Conservation (phyloP, 2,329 filamentous ascomycete species). For the Colletotrichum australisinense region DNA sequence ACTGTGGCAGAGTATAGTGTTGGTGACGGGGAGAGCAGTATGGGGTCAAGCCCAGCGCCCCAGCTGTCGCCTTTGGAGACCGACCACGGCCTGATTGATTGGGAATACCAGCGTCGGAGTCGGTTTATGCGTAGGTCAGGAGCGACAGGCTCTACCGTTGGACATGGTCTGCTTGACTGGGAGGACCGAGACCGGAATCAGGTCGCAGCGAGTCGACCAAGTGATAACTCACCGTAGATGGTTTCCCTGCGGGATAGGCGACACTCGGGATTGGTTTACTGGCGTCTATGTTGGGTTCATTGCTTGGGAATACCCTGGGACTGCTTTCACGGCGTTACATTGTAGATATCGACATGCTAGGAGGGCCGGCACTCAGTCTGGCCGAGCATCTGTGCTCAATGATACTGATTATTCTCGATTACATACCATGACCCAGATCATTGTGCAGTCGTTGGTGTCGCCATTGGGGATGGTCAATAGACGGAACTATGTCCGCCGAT, state of each 20-base stretch:
- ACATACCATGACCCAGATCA: neutral
- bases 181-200: neutral
- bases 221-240: neutral
- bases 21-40: neutral
- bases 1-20: neutral
- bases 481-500: neutral
- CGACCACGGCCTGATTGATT: neutral
- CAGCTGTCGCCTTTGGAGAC: neutral
- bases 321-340: neutral
- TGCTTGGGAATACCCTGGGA: slow-evolving; percentile 7
- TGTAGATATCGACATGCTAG: neutral
- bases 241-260: neutral
- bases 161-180: neutral
- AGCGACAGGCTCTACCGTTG: neutral
- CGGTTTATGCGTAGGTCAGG: neutral
- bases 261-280: neutral
- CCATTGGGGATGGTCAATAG: neutral
- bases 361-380: neutral
- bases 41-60: neutral
- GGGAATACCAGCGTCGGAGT: neutral
- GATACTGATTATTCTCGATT: neutral
- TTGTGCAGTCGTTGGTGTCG: neutral
- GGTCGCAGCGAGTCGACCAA: neutral
- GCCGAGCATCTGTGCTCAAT: neutral
- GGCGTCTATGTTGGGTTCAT: neutral